These are phyloP conservation scores for Coemansia javaensis DNA, from an alignment of 192 early-diverging fungal genomes.

Conservation along the genomic window DNA sequence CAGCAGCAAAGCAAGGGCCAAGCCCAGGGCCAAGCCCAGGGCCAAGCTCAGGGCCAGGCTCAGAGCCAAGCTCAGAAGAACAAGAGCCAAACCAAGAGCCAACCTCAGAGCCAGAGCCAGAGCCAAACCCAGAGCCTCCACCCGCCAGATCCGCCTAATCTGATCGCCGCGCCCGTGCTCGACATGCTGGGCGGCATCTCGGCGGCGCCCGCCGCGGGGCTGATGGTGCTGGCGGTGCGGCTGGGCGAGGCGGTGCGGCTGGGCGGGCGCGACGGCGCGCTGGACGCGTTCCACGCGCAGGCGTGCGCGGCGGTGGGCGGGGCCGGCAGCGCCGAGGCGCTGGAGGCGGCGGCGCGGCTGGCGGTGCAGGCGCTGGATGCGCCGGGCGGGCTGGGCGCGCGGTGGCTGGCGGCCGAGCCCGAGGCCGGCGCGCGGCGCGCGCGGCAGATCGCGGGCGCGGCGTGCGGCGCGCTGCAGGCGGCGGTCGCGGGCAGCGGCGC, in stretches of 20 bases:
- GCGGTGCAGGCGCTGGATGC: constrained; percentile 11
- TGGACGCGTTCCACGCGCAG: constrained; percentile 17
- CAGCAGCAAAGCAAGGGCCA: no score
- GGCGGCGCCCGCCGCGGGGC: constrained; percentile 9
- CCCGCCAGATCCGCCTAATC: no score
- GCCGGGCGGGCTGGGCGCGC: constrained; percentile 11
- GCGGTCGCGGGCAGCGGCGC: constrained; percentile 1
- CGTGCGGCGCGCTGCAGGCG: constrained; percentile 5
- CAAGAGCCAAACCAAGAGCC: no score
- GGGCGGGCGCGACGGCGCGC: not conserved
- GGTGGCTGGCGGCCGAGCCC: constrained; percentile 17
- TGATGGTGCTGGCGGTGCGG: constrained; percentile 22
- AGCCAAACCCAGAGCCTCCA: no score
- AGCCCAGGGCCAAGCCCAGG: no score
- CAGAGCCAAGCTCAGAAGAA: no score
- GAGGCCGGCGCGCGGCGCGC: constrained; percentile 1
- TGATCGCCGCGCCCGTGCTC: constrained; percentile 8
- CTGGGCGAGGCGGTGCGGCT: constrained; percentile 18
- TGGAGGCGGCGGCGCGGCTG: constrained; percentile 19
- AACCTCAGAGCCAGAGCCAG: no score
- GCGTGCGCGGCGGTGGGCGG: constrained; percentile 11
- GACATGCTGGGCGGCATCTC: constrained; percentile 19
- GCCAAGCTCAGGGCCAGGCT: no score
- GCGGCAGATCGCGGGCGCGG: constrained; percentile 5
- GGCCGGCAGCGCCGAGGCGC: constrained; percentile 6